These are phyloP conservation scores for Aspergillus kassunensis DNA, from an alignment of 495 filamentous ascomycete species.

Conservation along the genomic window DNA sequence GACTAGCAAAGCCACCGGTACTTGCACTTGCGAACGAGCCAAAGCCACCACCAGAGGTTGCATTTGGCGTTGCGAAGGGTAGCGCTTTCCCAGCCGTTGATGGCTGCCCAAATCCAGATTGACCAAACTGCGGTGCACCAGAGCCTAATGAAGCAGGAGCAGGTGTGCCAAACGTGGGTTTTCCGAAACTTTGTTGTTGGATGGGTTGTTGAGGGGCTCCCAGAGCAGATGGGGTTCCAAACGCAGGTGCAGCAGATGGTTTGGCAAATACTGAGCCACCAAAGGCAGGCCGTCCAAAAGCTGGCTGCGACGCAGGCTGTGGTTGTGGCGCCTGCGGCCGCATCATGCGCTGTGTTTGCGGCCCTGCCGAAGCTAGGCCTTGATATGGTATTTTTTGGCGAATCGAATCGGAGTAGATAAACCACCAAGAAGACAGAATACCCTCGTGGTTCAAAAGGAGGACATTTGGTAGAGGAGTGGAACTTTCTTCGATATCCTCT, in stretches of 20 bases:
- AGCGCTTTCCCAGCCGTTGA: conserved; percentile 29
- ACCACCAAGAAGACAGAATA: conserved; percentile 80
- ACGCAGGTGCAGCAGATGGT: conserved; percentile 27
- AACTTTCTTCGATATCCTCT: conserved; percentile 68
- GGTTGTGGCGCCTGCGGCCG: conserved; percentile 23
- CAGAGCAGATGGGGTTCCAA: conserved; percentile 37
- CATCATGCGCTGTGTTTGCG: conserved; percentile 18
- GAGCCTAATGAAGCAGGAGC: conserved; percentile 27
- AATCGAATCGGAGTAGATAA: conserved; percentile 85
- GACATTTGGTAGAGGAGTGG: conserved; percentile 80
- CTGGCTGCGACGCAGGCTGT: conserved; percentile 28
- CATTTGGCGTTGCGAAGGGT: conserved; percentile 20
- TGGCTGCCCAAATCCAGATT: conserved; percentile 46
- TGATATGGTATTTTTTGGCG: conserved; percentile 66
- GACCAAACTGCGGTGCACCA: conserved; percentile 26
- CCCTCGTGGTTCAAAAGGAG: conserved; percentile 89
- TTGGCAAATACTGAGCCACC: conserved; percentile 25
- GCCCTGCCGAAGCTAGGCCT: conserved; percentile 53
- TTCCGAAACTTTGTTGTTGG: conserved; percentile 26
- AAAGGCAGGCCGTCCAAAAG: conserved; percentile 32
- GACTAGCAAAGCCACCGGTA: conserved; percentile 29
- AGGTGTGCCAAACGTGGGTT: conserved; percentile 21
- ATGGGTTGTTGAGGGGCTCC: conserved; percentile 16
- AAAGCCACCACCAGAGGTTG: conserved; percentile 35
- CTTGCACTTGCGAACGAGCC: conserved; percentile 28